phyloP scores from a whole-genome alignment of 441 rosid species.

The Pelargonium exstipulatum region DNA sequence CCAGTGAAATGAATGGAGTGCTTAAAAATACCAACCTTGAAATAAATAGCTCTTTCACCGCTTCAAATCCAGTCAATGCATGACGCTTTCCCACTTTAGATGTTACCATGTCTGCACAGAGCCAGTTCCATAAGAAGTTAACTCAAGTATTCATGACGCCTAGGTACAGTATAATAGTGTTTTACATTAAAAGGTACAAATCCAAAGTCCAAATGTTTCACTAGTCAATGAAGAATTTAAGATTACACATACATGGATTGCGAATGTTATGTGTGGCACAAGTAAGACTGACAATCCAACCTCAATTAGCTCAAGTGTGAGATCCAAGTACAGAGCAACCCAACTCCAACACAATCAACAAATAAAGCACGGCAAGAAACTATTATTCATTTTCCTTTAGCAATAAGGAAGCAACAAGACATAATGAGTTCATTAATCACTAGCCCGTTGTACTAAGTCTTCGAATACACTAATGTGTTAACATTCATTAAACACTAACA shows the following conservation, averaged over 20 bases:
- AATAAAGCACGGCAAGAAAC: neutral
- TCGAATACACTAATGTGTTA: no score
- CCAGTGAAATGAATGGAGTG: conserved; percentile 9
- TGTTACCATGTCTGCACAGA: conserved; percentile 71
- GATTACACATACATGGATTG: no score
- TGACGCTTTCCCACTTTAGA: conserved; percentile 90
- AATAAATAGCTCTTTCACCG: conserved; percentile 70
- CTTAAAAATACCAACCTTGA: conserved; percentile 39
- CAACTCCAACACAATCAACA: neutral
- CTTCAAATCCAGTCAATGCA: conserved; percentile 83
- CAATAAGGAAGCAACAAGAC: no score
- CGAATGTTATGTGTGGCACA: no score
- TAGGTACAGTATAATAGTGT: neutral
- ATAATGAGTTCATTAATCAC: no score
- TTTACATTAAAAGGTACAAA: no score
- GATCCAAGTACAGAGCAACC: neutral
- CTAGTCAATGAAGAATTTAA: no score
- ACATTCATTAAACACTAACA: no score
- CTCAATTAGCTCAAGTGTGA: neutral
- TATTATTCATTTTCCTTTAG: neutral
- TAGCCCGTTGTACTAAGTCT: no score
- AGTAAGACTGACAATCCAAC: neutral
- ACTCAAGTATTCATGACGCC: neutral
- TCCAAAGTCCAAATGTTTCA: no score
- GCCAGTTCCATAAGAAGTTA: neutral